Conservation (phyloP, 805 yeast species). For the Nakazawaea holstii region DNA sequence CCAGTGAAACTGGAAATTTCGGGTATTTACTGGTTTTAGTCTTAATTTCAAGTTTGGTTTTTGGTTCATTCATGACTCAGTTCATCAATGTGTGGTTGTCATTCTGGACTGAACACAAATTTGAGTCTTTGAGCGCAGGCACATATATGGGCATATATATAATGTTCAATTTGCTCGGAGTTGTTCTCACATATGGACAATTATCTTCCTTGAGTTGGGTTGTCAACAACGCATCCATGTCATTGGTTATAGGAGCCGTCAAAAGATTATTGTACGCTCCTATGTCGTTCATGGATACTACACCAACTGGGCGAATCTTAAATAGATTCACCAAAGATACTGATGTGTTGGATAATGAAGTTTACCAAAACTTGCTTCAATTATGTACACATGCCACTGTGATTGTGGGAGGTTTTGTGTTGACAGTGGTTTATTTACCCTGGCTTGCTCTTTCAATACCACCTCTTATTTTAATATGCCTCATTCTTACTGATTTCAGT, state of each 20-base stretch:
- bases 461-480: conserved; percentile 37
- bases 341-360: conserved; percentile 74
- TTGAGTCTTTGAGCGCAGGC: conserved; percentile 36
- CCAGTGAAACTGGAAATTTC: conserved; percentile 45
- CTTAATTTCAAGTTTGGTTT: conserved; percentile 8
- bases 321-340: conserved; percentile 87
- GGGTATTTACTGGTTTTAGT: conserved; percentile 18
- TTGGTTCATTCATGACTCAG: conserved; percentile 44
- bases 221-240: conserved; percentile 47
- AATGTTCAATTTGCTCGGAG: conserved; percentile 46
- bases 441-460: conserved; percentile 62
- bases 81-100: conserved; percentile 76
- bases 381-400: conserved; percentile 46
- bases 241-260: conserved; percentile 56
- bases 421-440: conserved; percentile 59
- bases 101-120: conserved; percentile 65
- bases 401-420: conserved; percentile 56
- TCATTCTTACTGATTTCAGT: conserved; percentile 38
- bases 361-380: conserved; percentile 62
- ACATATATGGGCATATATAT: conserved; percentile 74
- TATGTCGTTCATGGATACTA: conserved; percentile 75
- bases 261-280: conserved; percentile 65
- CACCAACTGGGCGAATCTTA: conserved; percentile 81
- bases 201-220: conserved; percentile 42
- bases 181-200: conserved; percentile 34